phyloP scores from a whole-genome alignment of 2,329 filamentous ascomycete species.

The Huntiella moniliformis region DNA sequence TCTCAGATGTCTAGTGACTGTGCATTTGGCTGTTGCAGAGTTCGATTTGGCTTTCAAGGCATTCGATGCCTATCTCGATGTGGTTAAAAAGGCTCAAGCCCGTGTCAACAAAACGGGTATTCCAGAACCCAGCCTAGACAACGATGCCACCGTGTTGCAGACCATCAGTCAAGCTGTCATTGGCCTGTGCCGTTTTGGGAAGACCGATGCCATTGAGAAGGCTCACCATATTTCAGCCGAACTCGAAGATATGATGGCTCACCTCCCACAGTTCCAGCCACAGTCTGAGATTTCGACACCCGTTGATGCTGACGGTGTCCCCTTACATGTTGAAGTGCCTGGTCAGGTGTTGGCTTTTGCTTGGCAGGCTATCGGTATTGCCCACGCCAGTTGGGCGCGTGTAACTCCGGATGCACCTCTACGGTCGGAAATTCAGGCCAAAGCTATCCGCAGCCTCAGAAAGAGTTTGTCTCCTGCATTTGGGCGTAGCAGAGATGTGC shows the following conservation, averaged over 20 bases:
- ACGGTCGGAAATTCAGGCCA: conserved; percentile 54
- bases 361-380: conserved; percentile 72
- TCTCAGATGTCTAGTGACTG: conserved; percentile 66
- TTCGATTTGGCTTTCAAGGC: conserved; percentile 84
- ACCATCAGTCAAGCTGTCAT: conserved; percentile 66
- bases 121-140: conserved; percentile 52
- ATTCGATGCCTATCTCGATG: conserved; percentile 78
- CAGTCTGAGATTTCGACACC: conserved; percentile 12
- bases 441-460: conserved; percentile 58
- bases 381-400: conserved; percentile 72
- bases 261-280: conserved; percentile 24
- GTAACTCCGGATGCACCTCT: conserved; percentile 57
- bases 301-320: conserved; percentile 18
- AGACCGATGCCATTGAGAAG: conserved; percentile 55
- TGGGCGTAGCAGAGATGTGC: conserved; percentile 47
- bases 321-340: conserved; percentile 28
- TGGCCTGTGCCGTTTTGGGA: conserved; percentile 67
- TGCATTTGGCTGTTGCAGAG: conserved; percentile 74
- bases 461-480: conserved; percentile 51
- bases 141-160: conserved; percentile 55
- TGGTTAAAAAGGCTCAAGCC: conserved; percentile 70
- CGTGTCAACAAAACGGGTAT: conserved; percentile 63
- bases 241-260: conserved; percentile 57
- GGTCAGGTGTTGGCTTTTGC: conserved; percentile 46
- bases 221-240: conserved; percentile 51